These are phyloP conservation scores for Stachybotrys chlorohalonatus DNA, from an alignment of 2,329 filamentous ascomycete species.

Conservation along the genomic window DNA sequence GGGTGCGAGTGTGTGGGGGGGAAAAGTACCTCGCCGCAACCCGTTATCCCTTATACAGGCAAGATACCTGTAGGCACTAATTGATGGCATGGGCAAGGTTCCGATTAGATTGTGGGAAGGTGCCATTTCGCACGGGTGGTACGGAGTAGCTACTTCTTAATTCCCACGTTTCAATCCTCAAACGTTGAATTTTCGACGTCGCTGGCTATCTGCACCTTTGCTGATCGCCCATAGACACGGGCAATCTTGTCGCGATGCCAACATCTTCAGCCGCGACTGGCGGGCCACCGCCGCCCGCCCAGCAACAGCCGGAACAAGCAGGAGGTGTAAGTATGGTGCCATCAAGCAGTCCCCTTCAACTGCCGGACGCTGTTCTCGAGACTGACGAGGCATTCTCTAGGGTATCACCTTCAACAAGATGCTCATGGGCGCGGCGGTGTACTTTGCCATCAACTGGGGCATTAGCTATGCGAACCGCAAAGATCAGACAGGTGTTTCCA, in stretches of 20 bases:
- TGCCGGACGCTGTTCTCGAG: not conserved
- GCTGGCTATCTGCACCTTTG: not conserved
- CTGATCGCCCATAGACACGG: not conserved
- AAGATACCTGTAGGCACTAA: not conserved
- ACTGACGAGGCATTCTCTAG: slow-evolving; percentile 9
- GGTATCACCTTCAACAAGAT: slow-evolving; percentile 35
- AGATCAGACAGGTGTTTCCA: slow-evolving; percentile 35
- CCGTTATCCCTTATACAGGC: not conserved
- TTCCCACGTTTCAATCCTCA: not conserved
- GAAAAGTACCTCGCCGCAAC: too few species aligned
- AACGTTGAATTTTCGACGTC: not conserved
- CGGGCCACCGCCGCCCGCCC: not conserved
- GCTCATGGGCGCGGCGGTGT: slow-evolving; percentile 43
- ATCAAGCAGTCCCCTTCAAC: not conserved
- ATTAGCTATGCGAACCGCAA: slow-evolving; percentile 45
- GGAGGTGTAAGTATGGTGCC: not conserved
- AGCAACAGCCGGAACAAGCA: not conserved
- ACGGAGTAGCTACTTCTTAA: not conserved
- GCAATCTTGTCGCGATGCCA: not conserved
- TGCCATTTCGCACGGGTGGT: too few species aligned
- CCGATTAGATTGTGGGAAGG: not conserved
- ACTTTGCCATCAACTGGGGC: slow-evolving; percentile 49
- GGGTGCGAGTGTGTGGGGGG: not conserved
- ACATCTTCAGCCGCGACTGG: not conserved
- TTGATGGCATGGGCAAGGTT: not conserved